A percentile compares a stretch with the other conserved stretches of the same genome.
Conservation (phyloP, 495 filamentous ascomycete species). For the Aspergillus biplanus region DNA sequence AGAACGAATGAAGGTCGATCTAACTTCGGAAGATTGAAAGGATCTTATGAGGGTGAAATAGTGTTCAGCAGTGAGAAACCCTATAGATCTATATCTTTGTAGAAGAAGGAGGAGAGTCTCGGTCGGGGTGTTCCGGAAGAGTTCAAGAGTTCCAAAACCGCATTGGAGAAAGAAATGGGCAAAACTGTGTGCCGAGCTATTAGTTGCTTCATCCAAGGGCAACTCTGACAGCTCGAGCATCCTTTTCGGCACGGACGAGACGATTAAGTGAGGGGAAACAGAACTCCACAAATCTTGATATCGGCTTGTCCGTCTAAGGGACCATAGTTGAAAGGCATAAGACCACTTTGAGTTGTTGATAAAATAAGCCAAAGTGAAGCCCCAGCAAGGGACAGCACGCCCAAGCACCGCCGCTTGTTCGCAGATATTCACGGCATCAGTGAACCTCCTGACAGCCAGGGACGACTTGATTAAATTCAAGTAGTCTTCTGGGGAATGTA, state of each 20-base stretch:
- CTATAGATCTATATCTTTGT: slow-evolving; percentile 26
- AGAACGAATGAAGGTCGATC: slow-evolving; percentile 32
- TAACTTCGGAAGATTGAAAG: slow-evolving; percentile 28
- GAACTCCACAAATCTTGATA: slow-evolving; percentile 20
- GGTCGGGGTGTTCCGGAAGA: slow-evolving; percentile 30
- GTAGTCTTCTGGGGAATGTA: slow-evolving; percentile 44
- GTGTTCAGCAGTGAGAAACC: slow-evolving; percentile 26
- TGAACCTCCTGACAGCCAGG: slow-evolving; percentile 18
- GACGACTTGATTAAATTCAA: slow-evolving; percentile 36
- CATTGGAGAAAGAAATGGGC: slow-evolving; percentile 28
- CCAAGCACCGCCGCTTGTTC: slow-evolving; percentile 32
- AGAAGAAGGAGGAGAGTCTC: slow-evolving; percentile 36
- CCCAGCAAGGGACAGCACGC: slow-evolving; percentile 25
- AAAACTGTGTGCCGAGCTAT: slow-evolving; percentile 18
- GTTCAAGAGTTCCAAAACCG: slow-evolving; percentile 24
- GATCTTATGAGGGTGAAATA: slow-evolving; percentile 36
- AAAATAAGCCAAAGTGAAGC: slow-evolving; percentile 36
- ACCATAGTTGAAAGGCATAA: slow-evolving; percentile 25
- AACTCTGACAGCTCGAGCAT: slow-evolving; percentile 27
- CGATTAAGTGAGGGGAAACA: slow-evolving; percentile 14
- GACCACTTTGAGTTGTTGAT: slow-evolving; percentile 43
- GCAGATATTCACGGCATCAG: slow-evolving; percentile 34
- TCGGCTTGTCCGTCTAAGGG: slow-evolving; percentile 13
- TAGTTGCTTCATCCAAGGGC: slow-evolving; percentile 11
- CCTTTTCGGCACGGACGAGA: slow-evolving; percentile 17